Base-by-base conservation (phyloP, 306 rosid species). In the Casuarina glauca region DNA sequence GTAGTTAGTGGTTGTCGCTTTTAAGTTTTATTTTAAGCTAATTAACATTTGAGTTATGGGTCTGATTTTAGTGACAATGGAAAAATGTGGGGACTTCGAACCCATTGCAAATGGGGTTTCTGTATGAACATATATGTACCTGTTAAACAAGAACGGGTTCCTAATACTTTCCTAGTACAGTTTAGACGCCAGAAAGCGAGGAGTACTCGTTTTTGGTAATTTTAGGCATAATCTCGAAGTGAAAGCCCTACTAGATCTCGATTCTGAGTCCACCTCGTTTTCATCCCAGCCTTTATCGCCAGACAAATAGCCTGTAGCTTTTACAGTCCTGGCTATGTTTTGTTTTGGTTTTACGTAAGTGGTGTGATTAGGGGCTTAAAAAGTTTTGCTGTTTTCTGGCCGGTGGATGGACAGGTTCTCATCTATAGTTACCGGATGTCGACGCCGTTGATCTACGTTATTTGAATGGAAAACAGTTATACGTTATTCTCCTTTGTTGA, bases 11-110 rank as follows among this genome's bases (percentile, higher is more conserved):
- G 72, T 81, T 45, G 72, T 81, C 38, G 74, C 75, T 55, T 45
- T 72, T 20, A 69, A 38, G 39, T 45, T 62, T 53, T 13, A 52
- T 42, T 20, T 54, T 35, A 36, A 43, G 16, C 41, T 11, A 7
- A 43, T 76, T 53, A 50, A 3, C 19, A 74, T 26, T 52, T 74
- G 44, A 80, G 60, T 54, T 3, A 19, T 62, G 67, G 77, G 69
- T 61, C 69, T 70, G 69, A 9, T 69, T 43, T 53, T 45, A 4
- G 70, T 41, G 74, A 35, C 42, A 15, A 63, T 19, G 55, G 63
- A 61, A 9, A 66, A 42, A 49, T 53, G 74, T 49, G 81, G 78
- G 67, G 75, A 58, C 82, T 60, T 58, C 44, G 66, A 69, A 60
- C 19, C 53, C 19, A 3, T 53, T 44, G 5, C 46, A 77, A 26